Evolutionary conservation across 257 asterid genomes (phyloP), one percentile per base, ranked within the genome.

Genomic region (Capsicum rhomboideum): DNA sequence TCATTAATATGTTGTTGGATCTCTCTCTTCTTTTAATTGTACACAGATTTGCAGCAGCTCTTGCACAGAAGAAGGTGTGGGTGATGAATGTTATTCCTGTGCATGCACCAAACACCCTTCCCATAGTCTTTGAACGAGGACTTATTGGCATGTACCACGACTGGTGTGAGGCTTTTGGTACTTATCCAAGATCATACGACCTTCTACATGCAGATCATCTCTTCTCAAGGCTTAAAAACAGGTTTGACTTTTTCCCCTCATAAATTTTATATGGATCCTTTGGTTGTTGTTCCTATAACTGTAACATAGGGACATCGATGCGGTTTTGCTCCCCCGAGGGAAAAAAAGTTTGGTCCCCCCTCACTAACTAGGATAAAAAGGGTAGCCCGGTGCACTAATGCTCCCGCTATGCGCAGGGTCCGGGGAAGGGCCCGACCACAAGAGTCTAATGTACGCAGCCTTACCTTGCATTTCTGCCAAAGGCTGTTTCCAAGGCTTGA

Each of bases 201-300:
- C 97, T 96, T 56, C 89, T 96, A 66, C 98, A 96, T 84, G 99
- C 97, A 6, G 99, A 96, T 90, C 98, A 96, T 91, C 98, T 94
- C 90, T 96, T 96, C 93, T 96, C 99, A 8, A 93, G 98, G 90
- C 96, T 94, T 63, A 96, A 96, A 83, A 91, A 89, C 93, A 92
- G 98, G 98, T 94, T 8, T 14, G 63, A 42, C 46, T 6, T 50
- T 77, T 64, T 49, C 82, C 37, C 21, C 59, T 16, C 23, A 0
- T 77, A 50, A 23, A 13, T 29, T 34, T 26, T 17, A 0, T 77
- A 75, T 28, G 63, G 44, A 29, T 64, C 44, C 20, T 63, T 63
- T 42, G 14, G 40, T 26, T 63, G 1, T 31, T 31, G 13, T 67
- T 67, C 77, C 0, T 67, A 3, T 31, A 17, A 17, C 16, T 67